Conservation (phyloP, 2,329 filamentous ascomycete genomes). For the Trichoderma asperellum region DNA sequence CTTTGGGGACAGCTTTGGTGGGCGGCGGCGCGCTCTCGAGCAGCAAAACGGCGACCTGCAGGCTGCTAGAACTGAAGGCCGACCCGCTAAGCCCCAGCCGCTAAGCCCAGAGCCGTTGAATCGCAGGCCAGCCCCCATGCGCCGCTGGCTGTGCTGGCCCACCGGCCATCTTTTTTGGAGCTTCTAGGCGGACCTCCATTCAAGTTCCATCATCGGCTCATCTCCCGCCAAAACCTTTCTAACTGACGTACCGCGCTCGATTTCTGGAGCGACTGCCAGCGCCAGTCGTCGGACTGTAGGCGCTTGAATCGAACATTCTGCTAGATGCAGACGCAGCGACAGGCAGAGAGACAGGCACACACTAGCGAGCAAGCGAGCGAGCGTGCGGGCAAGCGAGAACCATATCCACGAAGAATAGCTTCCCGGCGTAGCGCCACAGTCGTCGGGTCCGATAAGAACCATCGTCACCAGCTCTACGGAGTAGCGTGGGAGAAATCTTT, state of each 20-base stretch:
- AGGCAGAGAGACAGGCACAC: background rate
- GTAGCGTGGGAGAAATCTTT: background rate
- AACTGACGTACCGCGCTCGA: background rate
- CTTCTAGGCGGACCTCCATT: constrained; percentile 11
- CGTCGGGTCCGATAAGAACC: constrained; percentile 5
- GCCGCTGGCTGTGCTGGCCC: constrained; percentile 13
- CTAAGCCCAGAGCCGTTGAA: constrained; percentile 17
- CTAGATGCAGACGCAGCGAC: background rate
- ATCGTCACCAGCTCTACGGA: background rate
- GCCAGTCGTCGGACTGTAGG: background rate
- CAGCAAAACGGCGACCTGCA: background rate
- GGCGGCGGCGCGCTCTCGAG: background rate
- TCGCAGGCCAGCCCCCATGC: constrained; percentile 4
- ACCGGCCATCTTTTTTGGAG: constrained; percentile 17
- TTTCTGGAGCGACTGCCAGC: background rate
- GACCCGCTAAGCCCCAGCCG: constrained; percentile 12
- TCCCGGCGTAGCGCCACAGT: background rate
- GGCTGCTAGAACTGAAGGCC: background rate
- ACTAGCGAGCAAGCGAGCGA: background rate
- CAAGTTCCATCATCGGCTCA: constrained; percentile 19
- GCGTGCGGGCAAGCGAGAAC: background rate
- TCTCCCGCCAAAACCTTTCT: background rate
- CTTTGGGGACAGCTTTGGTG: background rate
- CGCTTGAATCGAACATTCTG: constrained; percentile 2
- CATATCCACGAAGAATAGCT: constrained; percentile 3